Percentiles rank a stretch among this genome's conserved stretches.
phyloP scores from a whole-genome alignment of 1,139 yeast genomes.

The Taiozyma sp. region DNA sequence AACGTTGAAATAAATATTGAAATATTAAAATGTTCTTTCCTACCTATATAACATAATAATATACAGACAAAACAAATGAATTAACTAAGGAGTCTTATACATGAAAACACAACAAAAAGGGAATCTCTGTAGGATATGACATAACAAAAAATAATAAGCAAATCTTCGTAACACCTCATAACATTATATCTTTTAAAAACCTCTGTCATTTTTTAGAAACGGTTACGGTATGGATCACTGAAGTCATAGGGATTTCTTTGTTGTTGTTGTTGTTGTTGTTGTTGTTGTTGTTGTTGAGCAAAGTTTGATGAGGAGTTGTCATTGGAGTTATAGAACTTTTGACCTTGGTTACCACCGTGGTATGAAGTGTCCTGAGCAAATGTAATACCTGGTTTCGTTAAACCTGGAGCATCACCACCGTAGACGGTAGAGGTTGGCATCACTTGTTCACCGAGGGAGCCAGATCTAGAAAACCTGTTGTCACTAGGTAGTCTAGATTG shows the following conservation, averaged over 20 bases:
- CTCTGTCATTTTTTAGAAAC: neutral
- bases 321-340: neutral
- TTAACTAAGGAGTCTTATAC: neutral
- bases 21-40: neutral
- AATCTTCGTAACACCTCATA: neutral
- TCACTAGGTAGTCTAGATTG: conserved; percentile 10
- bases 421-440: conserved; percentile 32
- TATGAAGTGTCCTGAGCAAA: conserved; percentile 20
- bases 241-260: conserved; percentile 20
- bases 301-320: conserved; percentile 5
- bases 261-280: conserved; percentile 8
- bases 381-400: conserved; percentile 20
- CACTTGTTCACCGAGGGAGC: conserved; percentile 20
- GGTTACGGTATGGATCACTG: conserved; percentile 7
- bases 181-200: neutral
- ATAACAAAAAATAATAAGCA: neutral
- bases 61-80: neutral
- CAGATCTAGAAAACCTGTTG: conserved; percentile 14
- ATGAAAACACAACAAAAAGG: neutral
- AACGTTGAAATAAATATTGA: neutral
- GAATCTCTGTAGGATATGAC: neutral
- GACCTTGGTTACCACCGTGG: conserved; percentile 11
- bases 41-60: neutral
- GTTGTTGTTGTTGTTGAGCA: conserved; percentile 8
- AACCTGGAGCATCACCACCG: conserved; percentile 15